Evolutionary conservation across 2,329 filamentous ascomycete genomes (phyloP).

Genomic region (Colletotrichum siamense): DNA sequence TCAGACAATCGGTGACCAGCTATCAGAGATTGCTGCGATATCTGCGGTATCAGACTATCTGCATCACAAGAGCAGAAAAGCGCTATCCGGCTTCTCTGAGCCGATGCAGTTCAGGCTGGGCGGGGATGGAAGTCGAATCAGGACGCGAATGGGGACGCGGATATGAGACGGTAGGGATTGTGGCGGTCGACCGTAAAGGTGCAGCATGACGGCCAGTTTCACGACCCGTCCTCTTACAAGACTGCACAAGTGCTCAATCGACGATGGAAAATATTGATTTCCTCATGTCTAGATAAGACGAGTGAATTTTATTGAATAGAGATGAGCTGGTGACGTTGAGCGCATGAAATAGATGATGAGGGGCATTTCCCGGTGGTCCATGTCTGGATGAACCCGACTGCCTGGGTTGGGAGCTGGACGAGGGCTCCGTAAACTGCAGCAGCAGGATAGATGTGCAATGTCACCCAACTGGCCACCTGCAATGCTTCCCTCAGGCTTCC

Average conservation of each 20-base stretch:
- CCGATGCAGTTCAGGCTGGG: neutral
- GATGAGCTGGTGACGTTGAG: neutral
- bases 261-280: neutral
- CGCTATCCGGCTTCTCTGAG: neutral
- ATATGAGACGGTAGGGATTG: neutral
- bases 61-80: neutral
- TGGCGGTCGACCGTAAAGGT: neutral
- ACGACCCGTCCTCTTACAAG: neutral
- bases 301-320: neutral
- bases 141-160: neutral
- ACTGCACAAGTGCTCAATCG: neutral
- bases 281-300: neutral
- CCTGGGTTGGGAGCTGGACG: neutral
- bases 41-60: neutral
- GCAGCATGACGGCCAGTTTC: neutral
- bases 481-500: neutral
- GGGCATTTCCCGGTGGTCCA: neutral
- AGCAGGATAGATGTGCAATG: neutral
- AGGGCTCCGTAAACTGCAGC: neutral
- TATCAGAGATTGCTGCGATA: neutral
- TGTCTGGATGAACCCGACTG: neutral
- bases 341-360: neutral
- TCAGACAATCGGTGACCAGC: neutral
- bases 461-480: neutral
- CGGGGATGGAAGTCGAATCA: neutral